Evolutionary conservation across 2,329 filamentous ascomycete species (phyloP).

Genomic region (Alternaria brassicicola): DNA sequence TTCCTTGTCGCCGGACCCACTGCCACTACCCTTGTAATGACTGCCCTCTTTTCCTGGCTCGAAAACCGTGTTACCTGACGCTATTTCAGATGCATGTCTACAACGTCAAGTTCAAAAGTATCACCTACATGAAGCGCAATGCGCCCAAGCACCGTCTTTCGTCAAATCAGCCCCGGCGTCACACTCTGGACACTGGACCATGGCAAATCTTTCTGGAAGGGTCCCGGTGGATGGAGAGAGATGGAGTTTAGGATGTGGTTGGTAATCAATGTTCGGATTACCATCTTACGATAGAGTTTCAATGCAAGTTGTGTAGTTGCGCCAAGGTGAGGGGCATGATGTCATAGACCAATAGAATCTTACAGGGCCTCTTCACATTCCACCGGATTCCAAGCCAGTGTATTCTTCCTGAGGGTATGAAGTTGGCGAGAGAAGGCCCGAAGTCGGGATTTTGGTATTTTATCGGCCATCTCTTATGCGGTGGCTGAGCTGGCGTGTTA

Average conservation of each 20-base stretch:
- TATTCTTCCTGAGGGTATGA: background rate
- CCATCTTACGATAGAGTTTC: constrained; percentile 1
- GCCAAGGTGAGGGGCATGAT: constrained; percentile 21
- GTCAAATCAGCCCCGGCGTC: constrained; percentile 36
- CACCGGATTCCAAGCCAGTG: background rate
- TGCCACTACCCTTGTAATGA: constrained; percentile 31
- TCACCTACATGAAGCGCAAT: constrained; percentile 37
- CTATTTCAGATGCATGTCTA: background rate
- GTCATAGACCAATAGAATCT: constrained; percentile 15
- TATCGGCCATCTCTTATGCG: background rate
- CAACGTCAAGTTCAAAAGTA: background rate
- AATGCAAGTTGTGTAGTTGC: background rate
- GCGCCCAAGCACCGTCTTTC: constrained; percentile 37
- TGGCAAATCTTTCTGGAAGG: constrained; percentile 3
- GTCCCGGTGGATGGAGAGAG: background rate
- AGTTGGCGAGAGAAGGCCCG: background rate
- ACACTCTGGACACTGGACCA: constrained; percentile 39
- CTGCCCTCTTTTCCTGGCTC: constrained; percentile 38
- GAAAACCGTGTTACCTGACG: constrained; percentile 29
- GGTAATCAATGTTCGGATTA: background rate
- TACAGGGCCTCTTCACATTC: background rate
- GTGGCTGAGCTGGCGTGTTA: background rate
- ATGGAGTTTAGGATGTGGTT: background rate
- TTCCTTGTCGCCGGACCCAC: constrained; percentile 36
- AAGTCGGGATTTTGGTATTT: background rate